Base-by-base conservation (phyloP, 2,329 filamentous ascomycete species). In the Xylaria hypoxylon region DNA sequence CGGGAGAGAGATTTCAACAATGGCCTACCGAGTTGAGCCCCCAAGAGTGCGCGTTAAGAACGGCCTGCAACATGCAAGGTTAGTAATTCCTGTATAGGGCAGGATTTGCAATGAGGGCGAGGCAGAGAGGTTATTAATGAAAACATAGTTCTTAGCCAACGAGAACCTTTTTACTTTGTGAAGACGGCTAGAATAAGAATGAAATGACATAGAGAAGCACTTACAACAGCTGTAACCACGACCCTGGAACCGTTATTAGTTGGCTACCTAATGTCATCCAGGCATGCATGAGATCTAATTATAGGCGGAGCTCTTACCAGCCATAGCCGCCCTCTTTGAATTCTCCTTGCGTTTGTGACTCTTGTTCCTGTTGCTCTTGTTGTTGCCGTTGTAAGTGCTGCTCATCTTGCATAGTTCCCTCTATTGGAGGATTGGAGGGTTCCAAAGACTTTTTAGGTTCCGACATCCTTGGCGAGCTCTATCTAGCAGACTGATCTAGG, bases 1-100 rank as follows among this genome's bases (percentile, higher is more conserved):
- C 47, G 24, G 28, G 8, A 2, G 42, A 35, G 52, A 15, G 28
- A 31, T 50, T 28, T 57, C 26, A n/a, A 35, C 38, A 15, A 35
- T 55, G 19, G 72, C 84, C 63, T 70, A 87, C 85, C 62, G 86
- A 88, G 76, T 93, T 93, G 67, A 93, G 80, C 7, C 91, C 91
- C 91, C 91, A 93, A 0, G 90, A 92, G 74, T 93, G 90, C 7
- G 84, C 87, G 74, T 91, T 92, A 64, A 91, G 84, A 68, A 87
- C 77, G 24, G 51, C 57, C 66, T 68, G 24, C n/a, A 33, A n/a
- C 7, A 35, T n/a, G 19, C 11, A 2, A 17, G 15, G 45, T 68
- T 10, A 66, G 60, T 45, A 22, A 24, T 15, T 19, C 8, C 11
- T 22, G 45, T 22, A 15, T 52, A 28, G 4, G 35, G 22, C 7